Evolutionary conservation across 192 early-diverging fungal species (phyloP).

Genomic region (Backusella morwellensis): DNA sequence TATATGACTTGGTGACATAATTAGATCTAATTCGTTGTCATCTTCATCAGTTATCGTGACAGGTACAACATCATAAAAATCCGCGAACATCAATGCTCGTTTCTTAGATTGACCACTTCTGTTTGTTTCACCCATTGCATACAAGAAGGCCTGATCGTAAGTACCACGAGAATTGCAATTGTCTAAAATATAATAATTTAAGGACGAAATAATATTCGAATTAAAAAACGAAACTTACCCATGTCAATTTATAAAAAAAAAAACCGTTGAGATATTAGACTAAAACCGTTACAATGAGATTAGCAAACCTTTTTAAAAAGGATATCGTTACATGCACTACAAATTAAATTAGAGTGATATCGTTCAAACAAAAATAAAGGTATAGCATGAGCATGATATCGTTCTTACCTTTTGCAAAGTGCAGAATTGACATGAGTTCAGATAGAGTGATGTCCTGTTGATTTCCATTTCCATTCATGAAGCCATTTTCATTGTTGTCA

Average conservation of each 20-base stretch:
- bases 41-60: slow-evolving; percentile 9
- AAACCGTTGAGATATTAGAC: background rate
- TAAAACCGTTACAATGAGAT: background rate
- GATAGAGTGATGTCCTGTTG: too few relatives aligned
- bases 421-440: too few relatives aligned
- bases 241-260: background rate
- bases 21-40: slow-evolving; percentile 4
- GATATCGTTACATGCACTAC: too few relatives aligned
- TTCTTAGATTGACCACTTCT: background rate
- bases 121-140: background rate
- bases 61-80: background rate
- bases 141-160: background rate
- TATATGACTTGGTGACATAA: slow-evolving; percentile 3
- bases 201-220: background rate
- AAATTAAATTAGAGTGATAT: too few relatives aligned
- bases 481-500: too few relatives aligned
- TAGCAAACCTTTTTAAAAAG: background rate
- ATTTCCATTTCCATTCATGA: too few relatives aligned
- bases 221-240: background rate
- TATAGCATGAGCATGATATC: too few relatives aligned
- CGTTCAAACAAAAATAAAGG: too few relatives aligned
- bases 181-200: background rate
- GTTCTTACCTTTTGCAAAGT: too few relatives aligned
- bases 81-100: background rate
- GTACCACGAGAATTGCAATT: background rate